Evolutionary conservation across 176 grass and related monocot genomes (phyloP).

Genomic region (Secale cereale): DNA sequence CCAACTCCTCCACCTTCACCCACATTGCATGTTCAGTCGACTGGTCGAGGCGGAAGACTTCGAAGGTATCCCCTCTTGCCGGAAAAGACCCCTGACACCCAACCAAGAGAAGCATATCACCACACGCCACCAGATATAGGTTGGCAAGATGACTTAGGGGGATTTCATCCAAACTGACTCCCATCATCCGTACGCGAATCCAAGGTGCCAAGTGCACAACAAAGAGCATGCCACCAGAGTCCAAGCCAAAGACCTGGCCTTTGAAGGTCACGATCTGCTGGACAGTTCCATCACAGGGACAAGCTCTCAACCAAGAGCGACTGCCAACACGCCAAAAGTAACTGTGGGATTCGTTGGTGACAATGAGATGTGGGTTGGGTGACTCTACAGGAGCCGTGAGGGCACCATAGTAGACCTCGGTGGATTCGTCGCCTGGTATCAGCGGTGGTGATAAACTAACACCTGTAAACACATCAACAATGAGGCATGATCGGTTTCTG

Average conservation of each 20-base stretch:
- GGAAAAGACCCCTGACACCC: background rate
- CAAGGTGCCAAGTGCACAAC: background rate
- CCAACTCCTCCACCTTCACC: background rate
- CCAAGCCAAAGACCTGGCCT: background rate
- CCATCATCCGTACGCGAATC: background rate
- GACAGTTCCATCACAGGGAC: background rate
- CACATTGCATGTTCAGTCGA: background rate
- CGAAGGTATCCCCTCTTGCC: conserved; percentile 1
- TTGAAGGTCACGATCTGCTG: background rate
- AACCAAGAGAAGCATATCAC: background rate
- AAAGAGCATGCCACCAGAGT: background rate
- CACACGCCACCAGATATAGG: background rate
- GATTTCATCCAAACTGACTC: background rate
- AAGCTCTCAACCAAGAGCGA: background rate
- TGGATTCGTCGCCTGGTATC: background rate
- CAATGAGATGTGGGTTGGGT: background rate
- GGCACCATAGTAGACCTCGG: background rate
- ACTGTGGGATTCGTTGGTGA: background rate
- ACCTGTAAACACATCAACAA: background rate
- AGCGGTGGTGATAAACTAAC: background rate
- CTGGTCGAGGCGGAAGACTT: background rate
- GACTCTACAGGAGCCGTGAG: background rate
- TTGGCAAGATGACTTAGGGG: background rate
- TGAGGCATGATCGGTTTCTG: background rate
- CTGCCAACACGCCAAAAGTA: background rate